phyloP scores from a whole-genome alignment of 2,329 filamentous ascomycete genomes.

The Trichoderma lentiforme region DNA sequence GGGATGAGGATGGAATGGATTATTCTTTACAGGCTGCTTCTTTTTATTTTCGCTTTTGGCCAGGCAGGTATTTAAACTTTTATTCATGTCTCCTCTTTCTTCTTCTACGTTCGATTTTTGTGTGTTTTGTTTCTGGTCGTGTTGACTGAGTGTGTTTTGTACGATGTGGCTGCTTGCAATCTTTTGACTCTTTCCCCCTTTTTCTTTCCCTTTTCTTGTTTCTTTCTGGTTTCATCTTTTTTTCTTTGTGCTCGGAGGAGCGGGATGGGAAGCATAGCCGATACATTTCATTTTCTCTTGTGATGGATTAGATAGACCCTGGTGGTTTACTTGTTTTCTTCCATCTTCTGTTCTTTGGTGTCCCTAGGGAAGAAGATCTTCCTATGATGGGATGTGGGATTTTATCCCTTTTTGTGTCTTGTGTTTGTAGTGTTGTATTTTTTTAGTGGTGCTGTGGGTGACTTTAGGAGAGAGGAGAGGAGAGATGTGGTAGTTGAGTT shows the following conservation, averaged over 20 bases:
- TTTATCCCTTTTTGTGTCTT: not conserved
- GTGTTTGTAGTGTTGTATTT: not conserved
- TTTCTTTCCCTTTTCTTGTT: not conserved
- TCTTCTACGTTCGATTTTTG: not conserved
- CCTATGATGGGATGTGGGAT: not conserved
- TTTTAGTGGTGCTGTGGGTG: not conserved
- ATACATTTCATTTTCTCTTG: not conserved
- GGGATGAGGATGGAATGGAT: not conserved
- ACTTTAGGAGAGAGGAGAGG: not conserved
- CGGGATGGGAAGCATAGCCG: not conserved
- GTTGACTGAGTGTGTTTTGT: not conserved
- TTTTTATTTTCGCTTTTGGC: not conserved
- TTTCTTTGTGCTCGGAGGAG: not conserved
- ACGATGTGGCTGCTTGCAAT: not conserved
- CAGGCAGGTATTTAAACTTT: constrained; percentile 1
- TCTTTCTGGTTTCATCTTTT: not conserved
- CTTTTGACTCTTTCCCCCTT: not conserved
- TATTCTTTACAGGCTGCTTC: not conserved
- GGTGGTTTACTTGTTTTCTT: not conserved
- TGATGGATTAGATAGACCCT: constrained; percentile 14
- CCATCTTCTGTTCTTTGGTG: not conserved
- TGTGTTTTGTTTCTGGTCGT: not conserved
- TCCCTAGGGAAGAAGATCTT: not conserved
- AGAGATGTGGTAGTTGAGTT: not conserved
- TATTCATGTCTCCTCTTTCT: not conserved